Base-by-base conservation (phyloP, 371 early-diverging fungal species). In the Nematocida minor region DNA sequence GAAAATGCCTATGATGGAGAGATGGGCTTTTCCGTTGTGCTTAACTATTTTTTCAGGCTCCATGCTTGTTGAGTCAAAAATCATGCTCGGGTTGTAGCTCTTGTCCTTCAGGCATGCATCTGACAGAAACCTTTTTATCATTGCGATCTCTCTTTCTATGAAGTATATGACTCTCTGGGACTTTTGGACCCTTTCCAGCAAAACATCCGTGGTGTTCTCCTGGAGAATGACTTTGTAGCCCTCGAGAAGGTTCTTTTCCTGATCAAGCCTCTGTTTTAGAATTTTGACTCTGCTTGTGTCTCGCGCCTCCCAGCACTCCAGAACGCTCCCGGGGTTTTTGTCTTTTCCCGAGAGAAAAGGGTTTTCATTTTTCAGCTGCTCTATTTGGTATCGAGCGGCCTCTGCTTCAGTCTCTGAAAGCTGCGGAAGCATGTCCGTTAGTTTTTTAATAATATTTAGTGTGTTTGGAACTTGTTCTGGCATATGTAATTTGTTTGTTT, bases 241-340 rank as follows among this genome's bases (percentile, higher is more conserved):
- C 18, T 48, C 47, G 27, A 83, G 47, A 25, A 83, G 47, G 51
- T 81, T 79, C 34, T 71, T 79, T 55, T 83, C 81, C 69, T 63
- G 62, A 16, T 36, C 11, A 16, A 80, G 53, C 41, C 79, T 67
- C 2, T 60, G 18, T 6, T 34, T 41, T 41, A 82, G 6, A 11
- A 49, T 36, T 25, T 66, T 38, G 14, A 38, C 55, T 40, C 77
- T 68, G 54, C 48, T 66, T 6, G 54, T 62, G 41, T 53, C 77
- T 41, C 77, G 11, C 9, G 42, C 44, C 64, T 74, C 77, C 77
- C 77, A 74, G 63, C 64, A 46, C 64, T 74, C 77, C 49, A 74
- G 77, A 20, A 74, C 40, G 25, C 41, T 74, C 20, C 29, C 25
- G 9, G 77, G 66, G 7, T 38, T 51, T 20, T 6, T 46, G 1